A percentile compares a stretch with the other conserved stretches of the same genome.
These are phyloP conservation scores for Didymella pinodella DNA, from an alignment of 2,329 filamentous ascomycete species.

Conservation along the genomic window DNA sequence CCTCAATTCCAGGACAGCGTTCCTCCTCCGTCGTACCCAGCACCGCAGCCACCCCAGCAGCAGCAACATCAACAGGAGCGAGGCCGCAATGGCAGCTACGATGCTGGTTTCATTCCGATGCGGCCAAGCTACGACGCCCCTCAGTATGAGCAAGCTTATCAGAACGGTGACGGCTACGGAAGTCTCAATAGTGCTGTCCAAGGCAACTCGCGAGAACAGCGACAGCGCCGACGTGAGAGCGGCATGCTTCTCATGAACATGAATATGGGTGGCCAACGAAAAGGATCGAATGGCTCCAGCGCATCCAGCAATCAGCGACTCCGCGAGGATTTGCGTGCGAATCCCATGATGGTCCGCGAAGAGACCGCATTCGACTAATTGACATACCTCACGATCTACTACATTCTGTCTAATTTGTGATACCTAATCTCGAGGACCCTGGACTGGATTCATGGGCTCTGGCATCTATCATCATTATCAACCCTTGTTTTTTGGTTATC, in stretches of 20 bases:
- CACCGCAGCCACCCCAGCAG: constrained; percentile 38
- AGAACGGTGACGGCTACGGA: constrained; percentile 42
- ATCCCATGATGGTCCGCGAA: constrained; percentile 33
- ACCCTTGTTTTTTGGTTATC: constrained; percentile 1
- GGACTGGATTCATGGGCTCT: constrained; percentile 39
- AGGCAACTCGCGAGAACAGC: constrained; percentile 40
- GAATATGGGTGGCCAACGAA: constrained; percentile 45
- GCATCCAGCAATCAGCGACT: constrained; percentile 14
- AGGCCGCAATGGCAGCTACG: constrained; percentile 47
- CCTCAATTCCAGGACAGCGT: constrained; percentile 31
- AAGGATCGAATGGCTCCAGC: constrained; percentile 44
- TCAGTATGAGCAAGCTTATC: constrained; percentile 40
- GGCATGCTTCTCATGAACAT: constrained; percentile 52
- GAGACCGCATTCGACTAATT: constrained; percentile 37
- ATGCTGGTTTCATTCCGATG: constrained; percentile 61
- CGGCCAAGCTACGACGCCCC: constrained; percentile 58
- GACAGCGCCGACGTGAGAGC: constrained; percentile 48
- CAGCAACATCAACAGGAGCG: constrained; percentile 42
- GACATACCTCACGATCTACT: constrained; percentile 19
- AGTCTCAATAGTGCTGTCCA: constrained; percentile 47
- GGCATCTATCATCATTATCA: constrained; percentile 14
- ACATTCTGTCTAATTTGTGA: constrained; percentile 41
- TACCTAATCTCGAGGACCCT: constrained; percentile 37
- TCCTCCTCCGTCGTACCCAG: constrained; percentile 34
- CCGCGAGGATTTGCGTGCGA: constrained; percentile 27